Conservation (phyloP, 1,139 yeast species). For the Suhomyces terraborum region DNA sequence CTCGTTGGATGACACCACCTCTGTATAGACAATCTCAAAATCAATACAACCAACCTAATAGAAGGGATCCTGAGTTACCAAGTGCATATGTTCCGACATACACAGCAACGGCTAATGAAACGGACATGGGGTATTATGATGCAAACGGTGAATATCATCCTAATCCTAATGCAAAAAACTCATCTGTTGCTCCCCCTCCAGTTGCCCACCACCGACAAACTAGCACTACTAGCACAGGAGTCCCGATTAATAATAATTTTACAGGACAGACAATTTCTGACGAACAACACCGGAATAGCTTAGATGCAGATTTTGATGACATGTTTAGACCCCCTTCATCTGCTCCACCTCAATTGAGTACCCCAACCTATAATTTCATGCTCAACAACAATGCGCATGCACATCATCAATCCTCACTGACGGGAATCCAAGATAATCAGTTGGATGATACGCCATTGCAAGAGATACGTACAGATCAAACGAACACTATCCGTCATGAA, state of each 20-base stretch:
- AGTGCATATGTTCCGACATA: constrained; percentile 63
- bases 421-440: constrained; percentile 12
- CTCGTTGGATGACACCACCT: constrained; percentile 93
- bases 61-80: constrained; percentile 38
- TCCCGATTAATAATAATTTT: constrained; percentile 14
- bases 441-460: neutral
- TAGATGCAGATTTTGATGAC: constrained; percentile 6
- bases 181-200: constrained; percentile 17
- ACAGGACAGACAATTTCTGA: constrained; percentile 12
- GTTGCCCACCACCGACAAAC: constrained; percentile 19
- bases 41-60: constrained; percentile 51
- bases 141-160: constrained; percentile 57
- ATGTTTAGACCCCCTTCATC: constrained; percentile 10
- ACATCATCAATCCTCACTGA: constrained; percentile 7
- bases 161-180: constrained; percentile 30
- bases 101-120: constrained; percentile 62
- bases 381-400: constrained; percentile 1
- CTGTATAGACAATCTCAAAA: constrained; percentile 74
- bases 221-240: constrained; percentile 16
- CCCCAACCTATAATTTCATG: constrained; percentile 14
- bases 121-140: constrained; percentile 84
- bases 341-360: constrained; percentile 3
- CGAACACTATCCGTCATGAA: constrained; percentile 3
- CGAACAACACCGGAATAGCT: constrained; percentile 9
- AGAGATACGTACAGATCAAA: neutral